A percentile compares a stretch with the other conserved stretches of the same genome.
phyloP scores from a whole-genome alignment of 73 alveolate species.

The Symbiodinium natans region DNA sequence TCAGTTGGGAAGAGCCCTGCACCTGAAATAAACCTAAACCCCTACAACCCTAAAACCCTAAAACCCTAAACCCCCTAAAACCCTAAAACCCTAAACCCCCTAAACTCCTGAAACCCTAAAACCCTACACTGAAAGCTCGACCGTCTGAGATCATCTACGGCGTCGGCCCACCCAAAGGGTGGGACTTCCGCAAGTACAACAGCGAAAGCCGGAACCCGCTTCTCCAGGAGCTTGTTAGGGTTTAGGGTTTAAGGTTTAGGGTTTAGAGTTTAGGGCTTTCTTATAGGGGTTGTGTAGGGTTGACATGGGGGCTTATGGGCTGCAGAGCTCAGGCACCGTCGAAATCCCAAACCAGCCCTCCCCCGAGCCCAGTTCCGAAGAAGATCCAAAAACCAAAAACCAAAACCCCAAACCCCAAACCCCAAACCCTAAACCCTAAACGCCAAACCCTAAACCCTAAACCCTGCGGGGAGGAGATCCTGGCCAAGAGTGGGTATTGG shows the following conservation, averaged over 20 bases:
- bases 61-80: no score
- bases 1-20: no score
- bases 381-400: not conserved
- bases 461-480: conserved; percentile 56
- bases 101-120: not conserved
- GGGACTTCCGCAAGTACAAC: conserved; percentile 69
- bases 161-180: conserved; percentile 49
- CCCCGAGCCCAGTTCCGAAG: not conserved
- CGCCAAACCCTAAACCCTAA: not conserved
- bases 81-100: no score
- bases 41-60: no score
- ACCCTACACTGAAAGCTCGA: not conserved
- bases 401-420: not conserved
- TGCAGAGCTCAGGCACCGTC: no score
- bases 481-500: conserved; percentile 27
- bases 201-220: conserved; percentile 40
- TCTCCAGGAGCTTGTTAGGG: conserved; percentile 17
- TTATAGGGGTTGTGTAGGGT: no score
- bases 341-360: no score
- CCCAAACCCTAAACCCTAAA: not conserved
- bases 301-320: no score
- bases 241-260: not conserved
- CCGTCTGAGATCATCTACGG: conserved; percentile 10
- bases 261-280: not conserved
- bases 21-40: no score